Conservation (phyloP, 2,329 filamentous ascomycete species). For the Chalara sp. region DNA sequence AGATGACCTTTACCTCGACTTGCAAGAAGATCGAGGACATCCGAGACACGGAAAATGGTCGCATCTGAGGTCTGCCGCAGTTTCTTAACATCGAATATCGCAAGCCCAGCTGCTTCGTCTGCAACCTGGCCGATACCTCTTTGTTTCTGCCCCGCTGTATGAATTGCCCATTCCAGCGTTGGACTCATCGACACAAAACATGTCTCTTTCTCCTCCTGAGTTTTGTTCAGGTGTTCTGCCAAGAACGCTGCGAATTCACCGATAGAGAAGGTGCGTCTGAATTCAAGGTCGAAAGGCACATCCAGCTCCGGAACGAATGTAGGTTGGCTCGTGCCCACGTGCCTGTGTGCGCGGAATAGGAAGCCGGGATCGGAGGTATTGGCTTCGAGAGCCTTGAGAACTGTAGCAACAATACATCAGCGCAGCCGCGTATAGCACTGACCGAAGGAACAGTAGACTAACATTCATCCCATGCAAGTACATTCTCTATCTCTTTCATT, state of each 20-base stretch:
- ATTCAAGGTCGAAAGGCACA: constrained; percentile 1
- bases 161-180: constrained; percentile 2
- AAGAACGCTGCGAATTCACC: neutral
- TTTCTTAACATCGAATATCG: constrained; percentile 5
- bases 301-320: neutral
- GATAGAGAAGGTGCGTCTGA: neutral
- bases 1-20: neutral
- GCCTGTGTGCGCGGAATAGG: neutral
- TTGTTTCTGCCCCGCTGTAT: neutral
- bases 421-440: neutral
- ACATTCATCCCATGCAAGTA: constrained; percentile 1
- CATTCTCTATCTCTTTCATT: neutral
- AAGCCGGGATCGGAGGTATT: neutral
- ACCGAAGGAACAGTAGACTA: neutral
- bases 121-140: neutral
- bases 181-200: constrained; percentile 1
- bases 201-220: constrained; percentile 1
- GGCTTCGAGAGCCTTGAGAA: neutral
- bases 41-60: neutral
- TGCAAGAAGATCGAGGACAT: constrained; percentile 3
- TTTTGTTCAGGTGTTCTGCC: constrained; percentile 1
- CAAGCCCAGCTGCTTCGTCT: constrained; percentile 1
- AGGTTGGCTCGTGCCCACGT: neutral
- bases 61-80: constrained; percentile 2
- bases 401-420: neutral